A percentile compares a stretch with the other conserved stretches of the same genome.
Conservation (phyloP, 768 basidiomycete genomes). For the Auriculariales sp. region DNA sequence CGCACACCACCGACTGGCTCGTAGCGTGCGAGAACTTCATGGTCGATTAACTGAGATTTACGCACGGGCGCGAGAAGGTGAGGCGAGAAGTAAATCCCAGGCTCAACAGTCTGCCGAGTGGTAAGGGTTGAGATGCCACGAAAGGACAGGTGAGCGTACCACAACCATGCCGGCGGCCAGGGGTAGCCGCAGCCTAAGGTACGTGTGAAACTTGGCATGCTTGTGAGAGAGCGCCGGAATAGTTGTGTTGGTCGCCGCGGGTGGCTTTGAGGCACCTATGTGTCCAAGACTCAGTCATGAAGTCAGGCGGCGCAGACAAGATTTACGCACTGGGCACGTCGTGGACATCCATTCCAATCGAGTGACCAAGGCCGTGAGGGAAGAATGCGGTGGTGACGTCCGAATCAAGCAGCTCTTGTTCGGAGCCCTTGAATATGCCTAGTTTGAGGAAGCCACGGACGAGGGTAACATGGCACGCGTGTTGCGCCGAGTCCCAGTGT, state of each 20-base stretch:
- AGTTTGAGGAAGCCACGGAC: constrained; percentile 68
- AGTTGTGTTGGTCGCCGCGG: not conserved
- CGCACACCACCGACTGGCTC: constrained; percentile 80
- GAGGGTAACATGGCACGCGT: constrained; percentile 70
- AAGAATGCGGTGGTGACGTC: constrained; percentile 80
- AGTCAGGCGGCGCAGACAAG: no score
- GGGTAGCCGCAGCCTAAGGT: constrained; percentile 64
- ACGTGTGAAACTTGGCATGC: constrained; percentile 59
- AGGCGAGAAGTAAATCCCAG: constrained; percentile 77
- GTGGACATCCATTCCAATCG: constrained; percentile 87
- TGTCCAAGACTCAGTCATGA: no score
- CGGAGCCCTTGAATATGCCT: constrained; percentile 73
- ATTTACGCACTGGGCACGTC: constrained; percentile 78
- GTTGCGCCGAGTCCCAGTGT: constrained; percentile 83
- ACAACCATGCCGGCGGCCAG: constrained; percentile 75
- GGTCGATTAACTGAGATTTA: constrained; percentile 51
- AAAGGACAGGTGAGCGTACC: constrained; percentile 29
- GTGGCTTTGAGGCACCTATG: not conserved
- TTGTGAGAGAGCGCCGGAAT: constrained; percentile 15
- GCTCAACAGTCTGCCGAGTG: constrained; percentile 64
- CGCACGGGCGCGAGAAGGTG: constrained; percentile 55
- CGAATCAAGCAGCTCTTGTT: constrained; percentile 55
- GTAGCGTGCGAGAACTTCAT: constrained; percentile 53
- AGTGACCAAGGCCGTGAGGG: constrained; percentile 88
- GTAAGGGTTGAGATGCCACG: not conserved